Base-by-base conservation (phyloP, 352 stramenopile genomes). In the Phytophthora constricta region DNA sequence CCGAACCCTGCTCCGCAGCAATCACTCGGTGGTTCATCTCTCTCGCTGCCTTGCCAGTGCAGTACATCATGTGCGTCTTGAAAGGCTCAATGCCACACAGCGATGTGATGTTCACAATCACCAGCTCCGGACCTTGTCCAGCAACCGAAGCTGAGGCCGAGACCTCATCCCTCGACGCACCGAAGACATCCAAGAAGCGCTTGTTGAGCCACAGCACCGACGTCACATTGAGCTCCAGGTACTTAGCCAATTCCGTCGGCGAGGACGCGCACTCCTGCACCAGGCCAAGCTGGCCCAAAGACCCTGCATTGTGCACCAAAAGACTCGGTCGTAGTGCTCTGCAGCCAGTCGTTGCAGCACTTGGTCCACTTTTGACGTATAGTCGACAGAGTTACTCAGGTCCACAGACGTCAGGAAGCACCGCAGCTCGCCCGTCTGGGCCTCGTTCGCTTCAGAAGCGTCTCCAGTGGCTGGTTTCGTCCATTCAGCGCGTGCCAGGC, bases 11-110 rank as follows among this genome's bases (percentile, higher is more conserved):
- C 58, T 95, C 89, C 22, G 74, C 63, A 1, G 83, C 87, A 27
- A 96, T 58, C 31, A 94, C 86, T 45, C 70, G 62, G 47, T 86
- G 75, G 52, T 95, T 91, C 91, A 97, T 97, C 63, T 97, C 90
- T 20, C 89, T 77, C 27, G 89, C 91, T 19, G 88, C 86, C 58
- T 97, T 97, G 49, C 86, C 80, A 9, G 81, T 83, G 64, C 89
- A 96, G 57, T 97, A 97, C 25, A 89, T 68, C 23, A 83, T 79
- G 47, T 92, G 90, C 22, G 86, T 91, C 62, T 78, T 72, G 61
- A 94, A 94, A 13, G 91, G 79, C 62, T 93, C 63, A 47, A 97
- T 83, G 23, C 83, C 89, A 48, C 82, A 91, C 14, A 97, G 74
- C 25, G 89, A 97, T 31, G 88, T 95, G 46, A 97, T 82, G 55